Evolutionary conservation across 768 basidiomycete species (phyloP), one percentile per base, ranked within the genome.

Genomic region (Pholiota conissans): DNA sequence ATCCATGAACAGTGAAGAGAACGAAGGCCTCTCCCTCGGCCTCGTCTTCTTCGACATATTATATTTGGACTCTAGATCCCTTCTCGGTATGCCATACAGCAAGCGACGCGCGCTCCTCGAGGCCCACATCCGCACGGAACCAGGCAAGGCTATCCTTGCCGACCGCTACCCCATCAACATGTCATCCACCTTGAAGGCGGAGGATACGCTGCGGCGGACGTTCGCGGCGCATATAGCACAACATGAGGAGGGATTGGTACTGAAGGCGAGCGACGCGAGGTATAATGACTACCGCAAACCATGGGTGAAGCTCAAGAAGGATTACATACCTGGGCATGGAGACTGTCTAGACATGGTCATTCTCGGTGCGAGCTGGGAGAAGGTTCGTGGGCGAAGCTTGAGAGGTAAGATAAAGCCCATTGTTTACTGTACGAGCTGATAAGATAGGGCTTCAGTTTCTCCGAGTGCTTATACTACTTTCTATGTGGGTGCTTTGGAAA

Each of bases 31-130:
- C 2, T 87, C 86, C 59, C 83, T 95, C 6, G 90, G 85, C 18
- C 78, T 96, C 16, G 87, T 93, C 11, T 95, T 94, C 74, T 97
- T 95, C 65, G 95, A 97, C 65, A 64, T 95, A 13, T 78, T 97
- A 5, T 68, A 81, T n/a, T 73, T 93, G 0, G 84, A 94, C 62
- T 82, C 74, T n/a, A 63, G 69, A 32, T 85, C 81, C 7, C 73
- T 92, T 10, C 62, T 92, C 6, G 72, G 76, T 10, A 67, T 67
- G 3, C 71, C 86, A 0, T 95, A 95, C 64, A 68, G 71, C 0
- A 62, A 74, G 7, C 84, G 95, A 11, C 82, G 92, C 27, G 69
- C 70, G 14, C 66, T 81, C 3, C 81, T 97, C 14, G 88, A 93
- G 67, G 65, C 71, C 1, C 58, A 85, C 7, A 74, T 95, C 34